These are phyloP conservation scores for Trypanosoma conorhini DNA, from an alignment of 208 protist species.

Conservation along the genomic window DNA sequence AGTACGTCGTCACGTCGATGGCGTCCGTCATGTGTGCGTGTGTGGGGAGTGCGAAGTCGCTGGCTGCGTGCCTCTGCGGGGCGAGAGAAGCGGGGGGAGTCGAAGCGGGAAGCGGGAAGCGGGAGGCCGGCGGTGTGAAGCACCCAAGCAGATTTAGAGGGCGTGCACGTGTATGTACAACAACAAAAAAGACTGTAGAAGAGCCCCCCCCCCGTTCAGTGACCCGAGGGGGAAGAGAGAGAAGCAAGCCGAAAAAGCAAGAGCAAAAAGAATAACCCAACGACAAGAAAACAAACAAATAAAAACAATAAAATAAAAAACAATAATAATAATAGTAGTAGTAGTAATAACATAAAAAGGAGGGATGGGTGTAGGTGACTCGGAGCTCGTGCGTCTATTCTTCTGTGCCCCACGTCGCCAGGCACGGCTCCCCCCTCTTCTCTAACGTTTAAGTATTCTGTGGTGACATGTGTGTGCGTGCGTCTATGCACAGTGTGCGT, in stretches of 20 bases:
- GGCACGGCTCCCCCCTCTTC: not conserved
- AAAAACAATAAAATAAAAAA: conserved; percentile 10
- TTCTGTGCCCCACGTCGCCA: not conserved
- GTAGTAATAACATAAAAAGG: not conserved
- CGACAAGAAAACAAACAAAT: not conserved
- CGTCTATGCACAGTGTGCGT: conserved; percentile 11
- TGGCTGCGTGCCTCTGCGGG: not conserved
- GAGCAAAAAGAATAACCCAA: not conserved
- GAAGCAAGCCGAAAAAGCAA: conserved; percentile 12
- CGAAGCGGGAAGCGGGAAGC: too few relatives aligned
- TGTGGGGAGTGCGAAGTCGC: not conserved
- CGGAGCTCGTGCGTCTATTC: not conserved
- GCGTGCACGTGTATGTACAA: too few relatives aligned
- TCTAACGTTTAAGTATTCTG: not conserved
- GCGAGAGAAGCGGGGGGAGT: not conserved
- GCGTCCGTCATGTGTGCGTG: conserved; percentile 59
- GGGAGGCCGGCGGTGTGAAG: too few relatives aligned
- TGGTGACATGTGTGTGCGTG: too few relatives aligned
- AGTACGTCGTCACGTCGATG: conserved; percentile 89
- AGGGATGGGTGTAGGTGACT: not conserved
- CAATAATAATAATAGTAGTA: conserved; percentile 2
- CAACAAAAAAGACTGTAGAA: too few relatives aligned
- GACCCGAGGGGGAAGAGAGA: not conserved
- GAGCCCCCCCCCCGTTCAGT: not conserved
- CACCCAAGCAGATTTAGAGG: too few relatives aligned